Evolutionary conservation across 352 stramenopile genomes (phyloP), one percentile per base, ranked within the genome.

Genomic region (Phytophthora nicotianae): DNA sequence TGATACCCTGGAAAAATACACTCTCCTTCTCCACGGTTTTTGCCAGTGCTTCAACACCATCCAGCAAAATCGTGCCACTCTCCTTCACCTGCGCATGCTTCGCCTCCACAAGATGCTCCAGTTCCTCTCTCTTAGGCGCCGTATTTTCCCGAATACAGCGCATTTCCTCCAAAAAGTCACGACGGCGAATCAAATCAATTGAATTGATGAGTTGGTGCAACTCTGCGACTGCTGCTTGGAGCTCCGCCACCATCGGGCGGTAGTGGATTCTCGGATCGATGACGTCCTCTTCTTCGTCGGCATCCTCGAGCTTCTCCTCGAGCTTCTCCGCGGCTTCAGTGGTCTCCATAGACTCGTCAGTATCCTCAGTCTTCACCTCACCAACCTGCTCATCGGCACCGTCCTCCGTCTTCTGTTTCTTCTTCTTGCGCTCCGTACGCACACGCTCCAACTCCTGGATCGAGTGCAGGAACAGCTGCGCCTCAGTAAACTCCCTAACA

Each of bases 211-310:
- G 68, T 62, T 96, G 85, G 52, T 94, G 83, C 24, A 94, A 69
- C 47, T 94, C 87, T 9, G 86, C 83, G 26, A 91, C 75, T 23
- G 85, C 84, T 0, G 75, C 78, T 58, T 96, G 87, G 2, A 96
- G 76, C 64, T 96, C 87, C 4, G 70, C 48, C 51, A 96, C 88
- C 81, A 96, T 93, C 8, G 88, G 84, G 1, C 77, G 80, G 58
- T 96, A 96, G 69, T 96, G 78, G 50, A 93, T 86, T 27, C 88
- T 84, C 20, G 88, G 88, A 41, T 96, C 88, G 26, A 96, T 94
- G 56, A 94, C 81, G 21, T 93, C 83, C 35, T 92, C 77, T 8
- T 86, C 65, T 9, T 74, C 62, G 1, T 75, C 68, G 4, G 71
- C 54, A 11, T 77, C 58, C 29, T 61, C 61, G 23, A 58, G 48